These are phyloP conservation scores for Starmera stellimalicola DNA, from an alignment of 1,139 yeast genomes.

Conservation along the genomic window DNA sequence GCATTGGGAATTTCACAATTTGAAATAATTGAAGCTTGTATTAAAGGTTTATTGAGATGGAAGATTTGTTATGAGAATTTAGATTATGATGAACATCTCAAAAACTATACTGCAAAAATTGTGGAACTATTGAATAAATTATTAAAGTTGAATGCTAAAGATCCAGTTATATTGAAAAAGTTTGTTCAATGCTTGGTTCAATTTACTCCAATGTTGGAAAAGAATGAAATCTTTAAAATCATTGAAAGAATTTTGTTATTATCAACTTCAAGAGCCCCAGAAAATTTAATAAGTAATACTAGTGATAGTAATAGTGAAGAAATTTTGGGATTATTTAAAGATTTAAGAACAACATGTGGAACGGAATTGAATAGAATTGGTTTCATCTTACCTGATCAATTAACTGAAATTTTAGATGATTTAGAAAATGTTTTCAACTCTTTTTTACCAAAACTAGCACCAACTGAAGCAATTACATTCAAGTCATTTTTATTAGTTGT, in stretches of 20 bases:
- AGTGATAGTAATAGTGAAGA: constrained; percentile 49
- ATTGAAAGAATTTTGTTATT: constrained; percentile 81
- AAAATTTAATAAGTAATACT: too few relatives aligned
- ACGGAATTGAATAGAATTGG: constrained; percentile 92
- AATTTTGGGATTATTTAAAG: constrained; percentile 73
- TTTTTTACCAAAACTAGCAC: constrained; percentile 67
- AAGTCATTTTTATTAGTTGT: constrained; percentile 86
- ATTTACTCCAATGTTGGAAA: constrained; percentile 85
- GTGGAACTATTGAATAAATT: constrained; percentile 73
- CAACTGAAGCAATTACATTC: constrained; percentile 89
- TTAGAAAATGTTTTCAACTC: constrained; percentile 73
- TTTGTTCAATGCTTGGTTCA: constrained; percentile 93
- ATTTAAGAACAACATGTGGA: constrained; percentile 85
- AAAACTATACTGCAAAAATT: constrained; percentile 49
- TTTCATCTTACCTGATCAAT: constrained; percentile 84
- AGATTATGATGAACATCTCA: constrained; percentile 52
- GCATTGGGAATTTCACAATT: constrained; percentile 76
- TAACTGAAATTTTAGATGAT: constrained; percentile 72
- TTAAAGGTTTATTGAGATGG: constrained; percentile 95
- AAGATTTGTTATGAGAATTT: constrained; percentile 70
- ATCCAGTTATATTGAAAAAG: constrained; percentile 75
- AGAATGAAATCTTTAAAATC: constrained; percentile 72
- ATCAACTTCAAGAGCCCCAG: constrained; percentile 78
- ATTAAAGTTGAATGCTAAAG: constrained; percentile 63
- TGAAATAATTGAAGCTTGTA: constrained; percentile 78